Percentiles rank a stretch among this genome's conserved stretches.
Conservation (phyloP, 108 stramenopile genomes). For the Craspedostauros australis region DNA sequence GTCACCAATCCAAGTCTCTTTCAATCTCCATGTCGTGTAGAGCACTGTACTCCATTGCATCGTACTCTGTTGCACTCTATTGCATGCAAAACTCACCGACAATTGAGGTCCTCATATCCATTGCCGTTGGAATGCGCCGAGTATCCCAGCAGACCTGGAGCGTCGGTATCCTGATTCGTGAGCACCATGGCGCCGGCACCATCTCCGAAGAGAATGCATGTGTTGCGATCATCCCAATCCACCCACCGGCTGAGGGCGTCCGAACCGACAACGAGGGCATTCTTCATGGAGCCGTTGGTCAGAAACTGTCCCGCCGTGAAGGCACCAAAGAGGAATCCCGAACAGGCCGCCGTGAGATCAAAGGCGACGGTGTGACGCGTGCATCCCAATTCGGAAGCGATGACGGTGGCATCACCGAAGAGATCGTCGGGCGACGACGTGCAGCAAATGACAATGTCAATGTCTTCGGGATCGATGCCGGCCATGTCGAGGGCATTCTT, state of each 20-base stretch:
- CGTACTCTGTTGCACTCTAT: too few relatives aligned
- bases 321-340: slow-evolving; percentile 90
- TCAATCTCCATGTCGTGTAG: too few relatives aligned
- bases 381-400: slow-evolving; percentile 79
- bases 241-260: slow-evolving; percentile 92
- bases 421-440: slow-evolving; percentile 92
- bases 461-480: slow-evolving; percentile 53
- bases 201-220: slow-evolving; percentile 96
- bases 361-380: slow-evolving; percentile 76
- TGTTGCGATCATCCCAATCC: slow-evolving; percentile 95
- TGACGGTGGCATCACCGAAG: slow-evolving; percentile 90
- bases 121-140: slow-evolving; percentile 89
- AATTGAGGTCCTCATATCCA: slow-evolving; percentile 80
- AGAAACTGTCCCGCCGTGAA: slow-evolving; percentile 91
- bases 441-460: slow-evolving; percentile 89
- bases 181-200: slow-evolving; percentile 95
- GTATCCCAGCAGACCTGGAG: slow-evolving; percentile 80
- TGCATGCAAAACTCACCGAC: slow-evolving; percentile 80
- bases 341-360: slow-evolving; percentile 95
- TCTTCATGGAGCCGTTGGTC: slow-evolving; percentile 44
- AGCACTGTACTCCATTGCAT: background rate
- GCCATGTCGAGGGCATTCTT: slow-evolving; percentile 73
- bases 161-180: slow-evolving; percentile 39
- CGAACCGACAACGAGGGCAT: slow-evolving; percentile 86
- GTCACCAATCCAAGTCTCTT: too few relatives aligned